phyloP scores from a whole-genome alignment of 2,329 filamentous ascomycete genomes.

The Microascus cirrosus region DNA sequence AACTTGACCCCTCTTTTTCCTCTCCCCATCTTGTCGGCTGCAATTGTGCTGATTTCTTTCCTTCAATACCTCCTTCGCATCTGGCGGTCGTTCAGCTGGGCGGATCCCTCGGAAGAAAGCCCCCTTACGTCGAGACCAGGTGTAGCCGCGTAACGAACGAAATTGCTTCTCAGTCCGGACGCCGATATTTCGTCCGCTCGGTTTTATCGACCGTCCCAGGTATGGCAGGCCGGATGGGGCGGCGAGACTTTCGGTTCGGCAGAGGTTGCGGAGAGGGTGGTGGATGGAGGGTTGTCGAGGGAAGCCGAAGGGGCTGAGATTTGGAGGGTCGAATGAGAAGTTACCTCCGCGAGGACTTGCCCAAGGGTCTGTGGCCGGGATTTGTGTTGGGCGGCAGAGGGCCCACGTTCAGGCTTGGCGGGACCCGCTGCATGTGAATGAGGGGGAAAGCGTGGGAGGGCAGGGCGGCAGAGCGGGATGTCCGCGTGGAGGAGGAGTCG shows the following conservation, averaged over 20 bases:
- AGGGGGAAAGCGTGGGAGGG: background rate
- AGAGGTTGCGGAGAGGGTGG: no score
- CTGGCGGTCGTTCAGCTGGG: no score
- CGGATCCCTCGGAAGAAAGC: background rate
- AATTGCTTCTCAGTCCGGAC: background rate
- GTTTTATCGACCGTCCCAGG: no score
- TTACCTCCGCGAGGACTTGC: no score
- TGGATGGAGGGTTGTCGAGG: no score
- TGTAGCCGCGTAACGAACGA: background rate
- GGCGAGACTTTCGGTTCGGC: no score
- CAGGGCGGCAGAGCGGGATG: background rate
- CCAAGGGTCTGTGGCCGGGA: no score
- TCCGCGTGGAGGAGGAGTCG: background rate
- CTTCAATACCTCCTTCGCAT: background rate
- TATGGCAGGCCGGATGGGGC: no score
- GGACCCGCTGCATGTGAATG: background rate
- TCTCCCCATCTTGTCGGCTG: slow-evolving; percentile 18
- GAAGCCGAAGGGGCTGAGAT: no score
- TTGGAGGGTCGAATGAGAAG: no score
- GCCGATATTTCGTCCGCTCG: no score
- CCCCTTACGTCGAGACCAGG: background rate
- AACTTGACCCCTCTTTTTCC: slow-evolving; percentile 43
- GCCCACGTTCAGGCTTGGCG: background rate
- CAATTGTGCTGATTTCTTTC: background rate
- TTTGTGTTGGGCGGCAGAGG: background rate